Conservation (phyloP, 2,329 filamentous ascomycete genomes). For the Aspergillus sp. region DNA sequence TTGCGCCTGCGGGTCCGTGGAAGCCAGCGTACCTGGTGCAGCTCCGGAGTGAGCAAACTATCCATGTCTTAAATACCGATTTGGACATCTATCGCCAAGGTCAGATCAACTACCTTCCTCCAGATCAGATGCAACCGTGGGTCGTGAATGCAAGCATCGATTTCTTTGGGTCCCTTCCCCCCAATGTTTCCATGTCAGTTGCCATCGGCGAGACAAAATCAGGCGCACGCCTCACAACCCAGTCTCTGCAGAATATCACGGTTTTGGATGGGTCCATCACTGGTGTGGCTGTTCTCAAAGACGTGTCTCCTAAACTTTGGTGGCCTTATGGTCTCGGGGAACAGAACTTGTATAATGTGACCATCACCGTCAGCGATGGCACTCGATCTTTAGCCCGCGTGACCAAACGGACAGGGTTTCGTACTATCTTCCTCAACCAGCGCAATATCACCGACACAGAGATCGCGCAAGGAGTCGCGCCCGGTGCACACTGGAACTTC, state of each 20-base stretch:
- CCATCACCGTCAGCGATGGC: constrained; percentile 45
- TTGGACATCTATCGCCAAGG: constrained; percentile 60
- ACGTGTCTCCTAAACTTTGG: constrained; percentile 54
- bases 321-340: constrained; percentile 59
- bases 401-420: constrained; percentile 58
- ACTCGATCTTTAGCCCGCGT: constrained; percentile 41
- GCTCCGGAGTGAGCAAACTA: constrained; percentile 38
- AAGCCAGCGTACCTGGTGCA: constrained; percentile 58
- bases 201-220: constrained; percentile 45
- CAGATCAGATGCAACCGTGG: constrained; percentile 58
- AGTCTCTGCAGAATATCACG: constrained; percentile 41
- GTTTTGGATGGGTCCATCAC: constrained; percentile 47
- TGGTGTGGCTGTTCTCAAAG: constrained; percentile 47
- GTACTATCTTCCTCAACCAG: constrained; percentile 61
- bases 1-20: constrained; percentile 64
- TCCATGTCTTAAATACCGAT: constrained; percentile 54
- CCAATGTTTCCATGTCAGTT: constrained; percentile 46
- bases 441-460: constrained; percentile 55
- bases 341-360: constrained; percentile 59
- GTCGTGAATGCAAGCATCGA: constrained; percentile 62
- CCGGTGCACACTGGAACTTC: constrained; percentile 63
- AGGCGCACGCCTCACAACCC: constrained; percentile 40
- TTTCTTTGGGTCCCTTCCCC: constrained; percentile 51
- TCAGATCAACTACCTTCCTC: constrained; percentile 58
- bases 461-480: constrained; percentile 53